phyloP scores from a whole-genome alignment of 768 basidiomycete genomes.

The Phlebiopsis gigantea region DNA sequence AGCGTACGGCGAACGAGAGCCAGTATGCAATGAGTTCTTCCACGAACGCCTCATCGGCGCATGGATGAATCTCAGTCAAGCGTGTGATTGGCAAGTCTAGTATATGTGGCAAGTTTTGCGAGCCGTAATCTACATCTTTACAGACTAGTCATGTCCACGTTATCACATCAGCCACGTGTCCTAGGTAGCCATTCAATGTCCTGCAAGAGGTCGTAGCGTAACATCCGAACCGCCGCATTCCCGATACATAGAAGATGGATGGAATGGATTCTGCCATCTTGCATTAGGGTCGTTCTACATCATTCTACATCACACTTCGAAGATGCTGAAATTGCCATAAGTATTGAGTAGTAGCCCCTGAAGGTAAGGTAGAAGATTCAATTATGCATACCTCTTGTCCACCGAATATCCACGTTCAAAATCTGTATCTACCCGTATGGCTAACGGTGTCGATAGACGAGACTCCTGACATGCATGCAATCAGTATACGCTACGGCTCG shows the following conservation, averaged over 20 bases:
- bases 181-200: too few species aligned
- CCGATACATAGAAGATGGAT: too few species aligned
- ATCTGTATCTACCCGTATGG: neutral
- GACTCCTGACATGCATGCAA: neutral
- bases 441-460: neutral
- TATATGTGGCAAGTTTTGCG: too few species aligned
- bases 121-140: too few species aligned
- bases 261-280: too few species aligned
- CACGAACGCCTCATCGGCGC: slow-evolving; percentile 44
- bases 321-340: neutral
- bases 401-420: neutral
- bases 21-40: slow-evolving; percentile 60
- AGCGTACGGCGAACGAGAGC: slow-evolving; percentile 60
- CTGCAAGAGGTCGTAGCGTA: too few species aligned
- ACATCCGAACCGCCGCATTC: too few species aligned
- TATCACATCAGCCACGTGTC: too few species aligned
- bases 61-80: too few species aligned
- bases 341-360: neutral
- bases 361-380: neutral
- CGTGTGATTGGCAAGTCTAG: too few species aligned
- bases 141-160: too few species aligned
- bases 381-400: neutral
- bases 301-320: neutral
- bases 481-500: neutral
- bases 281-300: too few species aligned